Base-by-base conservation (phyloP, 2,329 filamentous ascomycete genomes). In the Amesomyces nigricolor region DNA sequence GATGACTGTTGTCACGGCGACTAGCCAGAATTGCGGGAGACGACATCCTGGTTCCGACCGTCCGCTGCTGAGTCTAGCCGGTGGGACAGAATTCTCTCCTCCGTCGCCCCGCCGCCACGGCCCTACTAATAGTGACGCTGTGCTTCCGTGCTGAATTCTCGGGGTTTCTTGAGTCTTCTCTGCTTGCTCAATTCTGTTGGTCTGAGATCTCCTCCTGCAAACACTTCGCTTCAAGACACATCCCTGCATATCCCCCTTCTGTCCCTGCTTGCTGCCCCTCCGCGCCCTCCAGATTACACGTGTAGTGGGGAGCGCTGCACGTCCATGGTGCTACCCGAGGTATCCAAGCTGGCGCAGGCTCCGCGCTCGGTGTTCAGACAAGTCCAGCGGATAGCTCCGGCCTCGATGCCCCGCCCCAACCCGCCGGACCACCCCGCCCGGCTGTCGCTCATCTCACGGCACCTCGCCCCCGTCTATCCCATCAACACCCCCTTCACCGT, bases 391-490 rank as follows among this genome's bases (percentile, higher is more conserved):
- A 26, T 57, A 44, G 56, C 46, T 54, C 57, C 59, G 54, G 54
- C 56, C 35, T 61, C 61, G 43, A 66, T 68, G 66, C 65, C 66
- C 66, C 66, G 63, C 65, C 60, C 58, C 52, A 61, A 56, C 53
- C 53, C 58, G 57, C 57, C 63, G 46, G 62, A 57, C 47, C 51
- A 62, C 60, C 62, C 65, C 60, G 62, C 62, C 57, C 64, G 71
- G 47, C 63, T 73, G 17, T 71, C 70, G 49, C 65, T 68, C 47
- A 71, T 73, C 60, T 66, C 69, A n/a, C 61, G 69, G 61, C 71
- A 73, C 54, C 64, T 73, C 62, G 65, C 60, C 60, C 64, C 60
- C 59, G 64, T 62, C 42, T 64, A 63, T 42, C 63, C 67, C 43
- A 60, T 68, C 57, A 67, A 68, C 51, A 70, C 66, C 22, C 63